A percentile compares a stretch with the other conserved stretches of the same genome.
Evolutionary conservation across 1,139 yeast species (phyloP).

Genomic region (Zygosaccharomyces sapae): DNA sequence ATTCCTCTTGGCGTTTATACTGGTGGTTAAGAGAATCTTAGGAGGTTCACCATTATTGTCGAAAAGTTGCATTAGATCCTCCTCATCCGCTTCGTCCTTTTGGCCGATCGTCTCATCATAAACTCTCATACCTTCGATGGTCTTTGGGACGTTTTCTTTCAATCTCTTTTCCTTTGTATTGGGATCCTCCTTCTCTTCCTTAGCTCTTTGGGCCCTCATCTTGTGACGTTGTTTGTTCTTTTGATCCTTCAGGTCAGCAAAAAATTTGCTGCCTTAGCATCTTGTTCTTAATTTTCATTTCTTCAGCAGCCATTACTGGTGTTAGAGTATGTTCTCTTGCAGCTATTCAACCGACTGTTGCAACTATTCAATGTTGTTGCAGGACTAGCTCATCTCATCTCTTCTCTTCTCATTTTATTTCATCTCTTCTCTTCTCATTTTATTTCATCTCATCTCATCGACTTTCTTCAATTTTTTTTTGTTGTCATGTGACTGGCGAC

Average conservation of each 20-base stretch:
- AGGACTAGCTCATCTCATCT: background rate
- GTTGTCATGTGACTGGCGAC: constrained; percentile 6
- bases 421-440: too few relatives aligned
- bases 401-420: too few relatives aligned
- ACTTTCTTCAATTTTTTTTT: background rate
- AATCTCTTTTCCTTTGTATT: constrained; percentile 76
- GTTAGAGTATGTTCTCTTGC: constrained; percentile 1
- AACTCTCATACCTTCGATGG: constrained; percentile 83
- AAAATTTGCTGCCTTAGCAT: constrained; percentile 73
- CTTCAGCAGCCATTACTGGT: constrained; percentile 5
- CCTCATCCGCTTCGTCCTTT: constrained; percentile 68
- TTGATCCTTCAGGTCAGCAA: constrained; percentile 66
- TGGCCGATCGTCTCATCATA: constrained; percentile 76
- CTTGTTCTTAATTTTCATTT: constrained; percentile 57
- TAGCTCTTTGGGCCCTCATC: constrained; percentile 70
- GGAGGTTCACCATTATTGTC: constrained; percentile 44
- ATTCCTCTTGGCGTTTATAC: constrained; percentile 74
- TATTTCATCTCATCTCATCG: constrained; percentile 11
- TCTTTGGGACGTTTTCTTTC: constrained; percentile 74
- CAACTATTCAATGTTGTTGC: background rate
- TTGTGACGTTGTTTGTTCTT: constrained; percentile 74
- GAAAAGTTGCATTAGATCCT: constrained; percentile 44
- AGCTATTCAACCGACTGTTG: constrained; percentile 1
- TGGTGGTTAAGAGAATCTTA: constrained; percentile 84
- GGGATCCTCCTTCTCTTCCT: constrained; percentile 79